Evolutionary conservation across 1,284 basidiomycete species (phyloP).

Genomic region (Rhizoctonia solani): DNA sequence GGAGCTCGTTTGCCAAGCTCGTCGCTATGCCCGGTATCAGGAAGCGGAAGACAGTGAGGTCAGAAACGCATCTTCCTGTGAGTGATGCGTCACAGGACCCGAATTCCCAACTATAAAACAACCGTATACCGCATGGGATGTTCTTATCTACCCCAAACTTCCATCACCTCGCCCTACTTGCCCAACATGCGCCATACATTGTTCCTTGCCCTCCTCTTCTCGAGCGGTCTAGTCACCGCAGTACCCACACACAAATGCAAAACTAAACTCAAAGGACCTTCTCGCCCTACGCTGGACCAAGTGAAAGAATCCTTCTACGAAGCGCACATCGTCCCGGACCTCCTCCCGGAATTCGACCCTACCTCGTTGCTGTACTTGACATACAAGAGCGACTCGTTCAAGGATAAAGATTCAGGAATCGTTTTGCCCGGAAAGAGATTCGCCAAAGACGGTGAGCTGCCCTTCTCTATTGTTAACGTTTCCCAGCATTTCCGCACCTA

Average conservation of each 20-base stretch:
- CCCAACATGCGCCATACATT: neutral
- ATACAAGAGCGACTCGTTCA: constrained; percentile 1
- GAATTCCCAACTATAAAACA: too few species aligned
- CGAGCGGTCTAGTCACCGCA: neutral
- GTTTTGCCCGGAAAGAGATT: constrained; percentile 20
- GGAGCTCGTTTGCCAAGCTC: neutral
- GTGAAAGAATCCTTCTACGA: constrained; percentile 16
- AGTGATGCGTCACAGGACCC: constrained; percentile 11
- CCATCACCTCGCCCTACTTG: too few species aligned
- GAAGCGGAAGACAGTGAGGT: neutral
- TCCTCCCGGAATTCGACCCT: constrained; percentile 5
- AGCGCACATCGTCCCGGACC: constrained; percentile 21
- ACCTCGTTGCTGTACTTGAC: constrained; percentile 15
- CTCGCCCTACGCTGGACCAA: constrained; percentile 1
- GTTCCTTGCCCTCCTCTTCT: neutral
- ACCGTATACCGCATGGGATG: too few species aligned
- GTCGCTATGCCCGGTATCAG: neutral
- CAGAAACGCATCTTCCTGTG: neutral
- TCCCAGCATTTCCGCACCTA: neutral
- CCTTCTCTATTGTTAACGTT: neutral
- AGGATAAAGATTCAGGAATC: neutral
- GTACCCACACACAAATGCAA: neutral
- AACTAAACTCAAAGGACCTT: neutral
- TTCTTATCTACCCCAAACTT: too few species aligned
- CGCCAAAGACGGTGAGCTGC: constrained; percentile 8